Base-by-base conservation (phyloP, 1,284 basidiomycete species). In the Neonothopanus nambi region DNA sequence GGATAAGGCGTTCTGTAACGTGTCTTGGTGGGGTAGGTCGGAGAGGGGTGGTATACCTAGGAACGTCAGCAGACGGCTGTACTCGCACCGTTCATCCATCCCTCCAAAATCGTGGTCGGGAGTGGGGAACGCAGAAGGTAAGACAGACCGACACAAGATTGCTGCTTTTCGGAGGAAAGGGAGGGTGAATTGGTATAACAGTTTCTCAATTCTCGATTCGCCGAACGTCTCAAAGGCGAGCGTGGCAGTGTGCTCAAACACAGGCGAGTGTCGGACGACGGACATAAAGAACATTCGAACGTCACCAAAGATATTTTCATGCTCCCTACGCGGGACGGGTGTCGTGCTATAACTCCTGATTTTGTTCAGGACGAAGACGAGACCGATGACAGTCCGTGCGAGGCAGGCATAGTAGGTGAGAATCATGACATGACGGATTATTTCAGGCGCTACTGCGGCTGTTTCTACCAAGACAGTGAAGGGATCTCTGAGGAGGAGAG, bases 131-230 rank as follows among this genome's bases (percentile, higher is more conserved):
- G 81, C 76, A 23, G 71, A 75, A 7, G 82, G 89, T 56, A 90
- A 77, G 18, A 94, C 77, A 1, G 91, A 83, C 12, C 89, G 86
- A 59, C 88, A 92, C 8, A 98, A 78, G 37, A 98, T 91, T 5
- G 93, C 87, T 0, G 91, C 91, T 4, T 91, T 84, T 35, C 95
- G 87, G n/a, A 98, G 80, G 78, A 98, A 98, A 1, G 95, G 95
- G 6, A 99, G 76, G 0, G 93, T 95, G 70, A 95, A 93, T 0
- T 85, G 80, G 67, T 96, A 95, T 43, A 98, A 73, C 47, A 96
- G 73, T 70, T 91, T 93, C 65, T 95, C 91, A 50, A 98, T 86
- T 23, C 85, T 77, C 2, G 84, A 84, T 61, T 91, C 86, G 49
- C 89, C 89, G 62, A 89, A 91, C 5, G 84, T 81, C 48, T 88